Evolutionary conservation across 1,139 yeast genomes (phyloP).

Genomic region (Protomyces inouyei): DNA sequence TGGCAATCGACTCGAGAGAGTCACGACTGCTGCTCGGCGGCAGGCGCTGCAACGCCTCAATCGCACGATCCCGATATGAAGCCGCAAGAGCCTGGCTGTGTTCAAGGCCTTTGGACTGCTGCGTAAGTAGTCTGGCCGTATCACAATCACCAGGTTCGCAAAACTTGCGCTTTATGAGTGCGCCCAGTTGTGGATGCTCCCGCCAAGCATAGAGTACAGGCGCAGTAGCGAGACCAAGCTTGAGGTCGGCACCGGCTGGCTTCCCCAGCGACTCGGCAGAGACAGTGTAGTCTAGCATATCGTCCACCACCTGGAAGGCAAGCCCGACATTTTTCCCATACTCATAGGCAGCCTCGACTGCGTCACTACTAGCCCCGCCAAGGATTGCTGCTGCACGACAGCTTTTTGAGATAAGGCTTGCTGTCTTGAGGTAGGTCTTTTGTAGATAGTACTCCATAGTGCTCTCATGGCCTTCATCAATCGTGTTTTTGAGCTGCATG

Average conservation of each 20-base stretch:
- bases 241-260: conserved; percentile 83
- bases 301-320: conserved; percentile 95
- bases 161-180: conserved; percentile 77
- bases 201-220: conserved; percentile 95
- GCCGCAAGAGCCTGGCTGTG: conserved; percentile 74
- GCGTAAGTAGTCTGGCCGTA: conserved; percentile 67
- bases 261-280: conserved; percentile 80
- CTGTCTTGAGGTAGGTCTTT: conserved; percentile 92
- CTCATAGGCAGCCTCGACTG: conserved; percentile 79
- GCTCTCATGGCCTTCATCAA: conserved; percentile 51
- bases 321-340: conserved; percentile 91
- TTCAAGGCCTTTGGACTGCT: conserved; percentile 64
- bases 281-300: conserved; percentile 87
- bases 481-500: conserved; percentile 94
- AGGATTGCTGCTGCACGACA: conserved; percentile 90
- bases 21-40: conserved; percentile 88
- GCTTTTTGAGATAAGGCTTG: conserved; percentile 90
- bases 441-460: conserved; percentile 86
- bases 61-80: conserved; percentile 69
- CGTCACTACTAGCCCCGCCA: conserved; percentile 70
- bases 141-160: conserved; percentile 77
- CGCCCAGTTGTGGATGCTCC: conserved; percentile 76
- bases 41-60: conserved; percentile 56
- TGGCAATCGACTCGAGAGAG: conserved; percentile 80
- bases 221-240: conserved; percentile 93